Evolutionary conservation across 306 rosid species (phyloP).

Genomic region (Benincasa hispida): DNA sequence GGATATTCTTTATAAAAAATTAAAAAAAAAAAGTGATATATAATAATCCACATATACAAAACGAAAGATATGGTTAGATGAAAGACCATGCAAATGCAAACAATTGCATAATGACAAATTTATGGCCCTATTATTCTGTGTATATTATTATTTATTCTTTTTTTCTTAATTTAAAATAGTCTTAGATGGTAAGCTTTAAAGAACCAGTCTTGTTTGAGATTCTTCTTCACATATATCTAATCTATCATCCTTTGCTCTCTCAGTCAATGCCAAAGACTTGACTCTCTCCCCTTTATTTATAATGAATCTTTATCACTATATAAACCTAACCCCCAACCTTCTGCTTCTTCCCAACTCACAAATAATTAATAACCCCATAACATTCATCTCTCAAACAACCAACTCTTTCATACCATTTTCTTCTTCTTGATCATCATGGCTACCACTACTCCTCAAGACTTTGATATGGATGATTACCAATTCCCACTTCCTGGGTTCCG

Average conservation of each 20-base stretch:
- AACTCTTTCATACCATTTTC: background rate
- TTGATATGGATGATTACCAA: conserved; percentile 1
- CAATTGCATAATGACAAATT: background rate
- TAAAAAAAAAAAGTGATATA: no score
- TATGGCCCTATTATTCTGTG: background rate
- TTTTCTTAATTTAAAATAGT: background rate
- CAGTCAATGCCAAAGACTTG: conserved; percentile 8
- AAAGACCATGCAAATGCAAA: background rate
- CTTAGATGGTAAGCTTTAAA: background rate
- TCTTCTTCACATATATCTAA: background rate
- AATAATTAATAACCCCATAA: background rate
- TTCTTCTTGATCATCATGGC: background rate
- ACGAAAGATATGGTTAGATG: background rate
- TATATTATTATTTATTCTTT: no score
- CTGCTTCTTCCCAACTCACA: background rate
- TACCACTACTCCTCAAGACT: background rate
- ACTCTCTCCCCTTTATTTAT: background rate
- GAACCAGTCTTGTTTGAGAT: background rate
- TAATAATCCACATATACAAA: background rate
- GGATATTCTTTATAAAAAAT: no score
- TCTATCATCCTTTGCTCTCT: background rate
- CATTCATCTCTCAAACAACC: background rate
- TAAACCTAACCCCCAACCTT: background rate
- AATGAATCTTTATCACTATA: background rate
- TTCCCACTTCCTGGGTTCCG: conserved; percentile 75